Conservation (phyloP, 257 asterid species). For the Rhazya stricta region DNA sequence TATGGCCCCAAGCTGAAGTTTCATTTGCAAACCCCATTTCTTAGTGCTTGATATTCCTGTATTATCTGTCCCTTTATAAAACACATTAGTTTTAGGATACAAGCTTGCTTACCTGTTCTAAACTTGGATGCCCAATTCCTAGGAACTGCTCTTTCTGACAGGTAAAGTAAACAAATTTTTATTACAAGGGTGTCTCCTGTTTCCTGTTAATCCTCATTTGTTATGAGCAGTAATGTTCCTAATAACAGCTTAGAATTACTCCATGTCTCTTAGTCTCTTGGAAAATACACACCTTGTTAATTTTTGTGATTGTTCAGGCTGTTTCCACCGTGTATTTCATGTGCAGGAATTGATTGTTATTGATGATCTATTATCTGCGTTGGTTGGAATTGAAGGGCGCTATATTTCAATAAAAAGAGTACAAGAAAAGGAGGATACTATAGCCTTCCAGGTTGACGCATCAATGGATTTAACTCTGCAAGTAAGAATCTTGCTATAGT, state of each 20-base stretch:
- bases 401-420: slow-evolving; percentile 62
- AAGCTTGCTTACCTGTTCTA: neutral
- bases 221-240: no score
- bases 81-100: neutral
- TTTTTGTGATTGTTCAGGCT: neutral
- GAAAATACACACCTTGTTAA: neutral
- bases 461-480: slow-evolving; percentile 97
- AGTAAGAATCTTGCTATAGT: slow-evolving; percentile 36
- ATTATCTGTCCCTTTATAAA: neutral
- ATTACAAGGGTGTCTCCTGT: neutral
- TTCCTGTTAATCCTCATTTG: neutral
- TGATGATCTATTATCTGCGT: slow-evolving; percentile 71
- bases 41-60: no score
- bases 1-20: neutral
- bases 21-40: neutral
- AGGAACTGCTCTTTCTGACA: neutral
- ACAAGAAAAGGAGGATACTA: slow-evolving; percentile 52
- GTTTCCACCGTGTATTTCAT: neutral
- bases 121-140: neutral
- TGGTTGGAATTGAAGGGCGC: slow-evolving; percentile 92
- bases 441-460: slow-evolving; percentile 67
- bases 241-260: neutral
- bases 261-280: neutral
- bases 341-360: slow-evolving; percentile 84
- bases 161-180: neutral